Percentiles rank a stretch among this genome's conserved stretches.
phyloP scores from a whole-genome alignment of 192 early-diverging fungal species.

The Rhizophlyctis rosea region DNA sequence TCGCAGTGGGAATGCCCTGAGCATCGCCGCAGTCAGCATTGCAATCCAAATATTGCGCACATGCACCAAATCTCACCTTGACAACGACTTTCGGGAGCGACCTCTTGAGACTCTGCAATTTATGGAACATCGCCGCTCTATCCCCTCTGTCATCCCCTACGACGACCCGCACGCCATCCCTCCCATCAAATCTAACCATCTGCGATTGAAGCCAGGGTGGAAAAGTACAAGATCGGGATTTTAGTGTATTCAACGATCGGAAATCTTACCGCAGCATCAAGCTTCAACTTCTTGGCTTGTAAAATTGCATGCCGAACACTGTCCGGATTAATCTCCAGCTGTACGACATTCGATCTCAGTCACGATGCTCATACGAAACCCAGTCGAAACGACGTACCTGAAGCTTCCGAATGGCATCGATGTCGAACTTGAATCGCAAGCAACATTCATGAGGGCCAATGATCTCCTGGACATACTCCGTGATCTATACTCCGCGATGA shows the following conservation, averaged over 20 bases:
- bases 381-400: conserved; percentile 47
- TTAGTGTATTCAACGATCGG: too few relatives aligned
- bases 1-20: conserved; percentile 77
- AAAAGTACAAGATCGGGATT: too few relatives aligned
- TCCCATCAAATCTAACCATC: conserved; percentile 39
- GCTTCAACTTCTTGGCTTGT: conserved; percentile 82
- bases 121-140: conserved; percentile 62
- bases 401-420: conserved; percentile 77
- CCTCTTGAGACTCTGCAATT: conserved; percentile 80
- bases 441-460: conserved; percentile 71
- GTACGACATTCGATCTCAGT: conserved; percentile 9
- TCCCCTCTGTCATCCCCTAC: conserved; percentile 32
- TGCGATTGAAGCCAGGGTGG: too few relatives aligned
- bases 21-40: neutral
- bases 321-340: conserved; percentile 81
- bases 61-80: conserved; percentile 46
- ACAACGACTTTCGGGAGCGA: conserved; percentile 82
- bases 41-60: neutral
- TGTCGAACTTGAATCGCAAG: conserved; percentile 78
- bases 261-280: conserved; percentile 57
- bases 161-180: conserved; percentile 36
- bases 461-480: conserved; percentile 92
- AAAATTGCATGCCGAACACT: conserved; percentile 78
- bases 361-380: neutral
- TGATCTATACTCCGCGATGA: conserved; percentile 47